Evolutionary conservation across 768 basidiomycete species (phyloP).

Genomic region (Pilatotrama ljubarskyi): DNA sequence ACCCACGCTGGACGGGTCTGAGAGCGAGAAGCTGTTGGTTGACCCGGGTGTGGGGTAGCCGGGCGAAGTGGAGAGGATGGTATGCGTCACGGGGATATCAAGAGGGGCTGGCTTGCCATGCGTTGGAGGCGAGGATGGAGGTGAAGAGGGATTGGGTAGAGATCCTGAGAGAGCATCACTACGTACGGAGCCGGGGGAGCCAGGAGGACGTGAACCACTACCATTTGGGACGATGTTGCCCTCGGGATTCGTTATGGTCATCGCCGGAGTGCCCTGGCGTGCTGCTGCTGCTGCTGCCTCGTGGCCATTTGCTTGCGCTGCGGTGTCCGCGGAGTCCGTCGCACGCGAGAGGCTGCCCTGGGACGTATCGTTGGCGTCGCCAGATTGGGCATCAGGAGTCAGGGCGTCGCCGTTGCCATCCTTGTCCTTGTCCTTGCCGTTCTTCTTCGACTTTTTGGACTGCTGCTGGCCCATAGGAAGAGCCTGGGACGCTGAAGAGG

Average conservation of each 20-base stretch:
- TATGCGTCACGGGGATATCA: constrained; percentile 79
- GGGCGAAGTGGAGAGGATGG: constrained; percentile 71
- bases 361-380: constrained; percentile 41
- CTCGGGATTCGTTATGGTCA: constrained; percentile 37
- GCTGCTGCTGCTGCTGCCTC: constrained; percentile 35
- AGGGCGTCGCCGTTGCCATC: constrained; percentile 38
- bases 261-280: constrained; percentile 34
- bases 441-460: constrained; percentile 79
- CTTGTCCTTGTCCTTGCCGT: constrained; percentile 67
- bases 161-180: constrained; percentile 41
- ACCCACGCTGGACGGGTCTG: constrained; percentile 39
- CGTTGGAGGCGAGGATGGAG: constrained; percentile 27
- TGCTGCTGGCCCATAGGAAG: constrained; percentile 79
- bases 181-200: constrained; percentile 33
- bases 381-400: constrained; percentile 41
- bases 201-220: constrained; percentile 36
- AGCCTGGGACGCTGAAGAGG: constrained; percentile 37
- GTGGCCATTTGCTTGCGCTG: constrained; percentile 43
- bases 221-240: constrained; percentile 43
- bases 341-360: constrained; percentile 48
- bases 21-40: constrained; percentile 39
- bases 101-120: constrained; percentile 53
- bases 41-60: constrained; percentile 49
- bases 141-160: constrained; percentile 27
- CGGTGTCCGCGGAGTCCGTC: constrained; percentile 36